These are phyloP conservation scores for Coemansia sp. DNA, from an alignment of 192 early-diverging fungal species.

Conservation along the genomic window DNA sequence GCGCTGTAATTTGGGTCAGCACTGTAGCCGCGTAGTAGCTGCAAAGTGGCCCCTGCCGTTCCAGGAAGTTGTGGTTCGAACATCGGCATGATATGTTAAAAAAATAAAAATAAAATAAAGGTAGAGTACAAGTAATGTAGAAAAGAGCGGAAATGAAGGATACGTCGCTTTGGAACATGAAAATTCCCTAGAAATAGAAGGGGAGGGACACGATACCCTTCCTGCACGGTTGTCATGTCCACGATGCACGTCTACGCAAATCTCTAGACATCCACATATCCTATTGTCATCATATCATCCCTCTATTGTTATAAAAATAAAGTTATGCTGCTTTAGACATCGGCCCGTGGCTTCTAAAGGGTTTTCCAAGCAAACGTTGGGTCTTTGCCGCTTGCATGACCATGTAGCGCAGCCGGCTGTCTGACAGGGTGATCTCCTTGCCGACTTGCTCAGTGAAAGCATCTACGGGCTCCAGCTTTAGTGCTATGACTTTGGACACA, in stretches of 20 bases:
- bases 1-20: neutral
- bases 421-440: constrained; percentile 10
- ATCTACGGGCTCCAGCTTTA: neutral
- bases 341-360: constrained; percentile 5
- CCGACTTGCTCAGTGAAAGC: constrained; percentile 10
- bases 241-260: too few species aligned
- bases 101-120: neutral
- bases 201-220: neutral
- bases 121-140: neutral
- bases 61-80: neutral
- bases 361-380: neutral
- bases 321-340: neutral
- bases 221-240: too few species aligned
- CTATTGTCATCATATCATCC: too few species aligned
- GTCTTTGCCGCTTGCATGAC: neutral
- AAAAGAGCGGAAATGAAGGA: neutral
- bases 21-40: neutral
- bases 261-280: too few species aligned
- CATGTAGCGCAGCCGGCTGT: constrained; percentile 10
- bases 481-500: neutral
- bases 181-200: neutral
- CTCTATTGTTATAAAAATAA: neutral
- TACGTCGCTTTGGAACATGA: neutral
- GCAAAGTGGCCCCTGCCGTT: neutral
- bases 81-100: neutral